Conservation (phyloP, 495 filamentous ascomycete genomes). For the Pseudoneurospora amorphoporcata region DNA sequence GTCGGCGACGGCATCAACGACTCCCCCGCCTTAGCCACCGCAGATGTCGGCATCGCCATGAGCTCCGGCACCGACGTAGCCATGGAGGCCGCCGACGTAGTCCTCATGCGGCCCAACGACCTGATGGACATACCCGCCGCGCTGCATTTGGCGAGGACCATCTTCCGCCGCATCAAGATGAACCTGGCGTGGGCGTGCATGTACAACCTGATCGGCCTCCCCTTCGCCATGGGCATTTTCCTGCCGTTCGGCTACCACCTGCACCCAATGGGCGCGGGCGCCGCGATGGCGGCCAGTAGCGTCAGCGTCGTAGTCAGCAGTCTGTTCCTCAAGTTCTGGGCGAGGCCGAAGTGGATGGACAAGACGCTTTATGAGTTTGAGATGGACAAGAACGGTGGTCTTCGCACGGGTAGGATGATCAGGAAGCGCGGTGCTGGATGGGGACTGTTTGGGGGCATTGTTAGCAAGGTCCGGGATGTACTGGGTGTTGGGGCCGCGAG, state of each 20-base stretch:
- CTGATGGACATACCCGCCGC: slow-evolving; percentile 84
- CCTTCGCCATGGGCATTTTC: slow-evolving; percentile 94
- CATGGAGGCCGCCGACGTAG: slow-evolving; percentile 94
- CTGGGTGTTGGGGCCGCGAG: slow-evolving; percentile 20
- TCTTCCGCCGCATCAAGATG: slow-evolving; percentile 87
- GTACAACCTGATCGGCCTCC: slow-evolving; percentile 87
- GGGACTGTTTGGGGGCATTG: slow-evolving; percentile 32
- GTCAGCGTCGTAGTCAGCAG: slow-evolving; percentile 83
- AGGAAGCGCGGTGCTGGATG: slow-evolving; percentile 35
- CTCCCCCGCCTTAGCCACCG: slow-evolving; percentile 88
- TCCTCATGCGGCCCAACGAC: slow-evolving; percentile 87
- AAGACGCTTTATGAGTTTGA: slow-evolving; percentile 42
- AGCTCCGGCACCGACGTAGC: slow-evolving; percentile 90
- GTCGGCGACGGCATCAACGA: slow-evolving; percentile 99
- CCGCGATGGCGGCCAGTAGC: slow-evolving; percentile 85
- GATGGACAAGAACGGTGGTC: background rate
- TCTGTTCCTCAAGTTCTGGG: slow-evolving; percentile 80
- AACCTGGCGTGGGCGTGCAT: slow-evolving; percentile 86
- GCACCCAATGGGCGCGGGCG: slow-evolving; percentile 89
- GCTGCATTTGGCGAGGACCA: slow-evolving; percentile 69
- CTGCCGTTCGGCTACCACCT: slow-evolving; percentile 79
- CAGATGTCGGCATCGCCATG: slow-evolving; percentile 87
- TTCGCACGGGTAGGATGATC: slow-evolving; percentile 18
- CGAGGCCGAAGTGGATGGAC: slow-evolving; percentile 80
- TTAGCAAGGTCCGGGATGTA: slow-evolving; percentile 29